Base-by-base conservation (phyloP, 371 early-diverging fungal genomes). In the Zychaea mexicana region DNA sequence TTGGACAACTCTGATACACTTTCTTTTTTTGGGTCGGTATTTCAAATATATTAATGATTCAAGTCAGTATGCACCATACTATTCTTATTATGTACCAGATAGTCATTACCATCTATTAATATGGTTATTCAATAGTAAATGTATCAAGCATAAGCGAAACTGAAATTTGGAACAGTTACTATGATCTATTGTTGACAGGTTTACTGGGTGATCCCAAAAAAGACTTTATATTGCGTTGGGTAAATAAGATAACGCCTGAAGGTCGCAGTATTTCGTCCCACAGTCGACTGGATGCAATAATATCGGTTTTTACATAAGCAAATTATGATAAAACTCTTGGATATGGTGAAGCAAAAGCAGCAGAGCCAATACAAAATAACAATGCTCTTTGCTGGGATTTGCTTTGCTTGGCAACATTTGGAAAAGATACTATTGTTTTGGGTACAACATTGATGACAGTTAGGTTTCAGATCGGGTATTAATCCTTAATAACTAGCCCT, bases 341-440 rank as follows among this genome's bases (percentile, higher is more conserved):
- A 8, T 22, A 61, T 49, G 61, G 61, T 38, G 61, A 61, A 61
- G 61, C 61, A 32, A 61, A 61, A 33, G 61, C 32, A 33, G 52
- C 61, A 8, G 61, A 61, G 38, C 52, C 52, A 3, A 49, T 19
- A 17, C 17, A 52, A 9, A 61, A 61, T 36, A 52, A 7, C 3
- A 33, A 61, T 28, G 52, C 26, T 2, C 36, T 61, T 52, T 52
- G 52, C 61, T n/a, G 36, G 24, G 33, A 61, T 36, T 36, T 61
- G 52, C 26, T 61, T 27, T 22, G 52, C 17, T 38, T 61, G 52
- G 52, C 22, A 2, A 61, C 24, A 36, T 61, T 61, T 52, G 61
- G 52, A 8, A 61, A 61, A 52, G 33, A 19, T 22, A 9, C 46
- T 52, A 22, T 61, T 24, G 61, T 31, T 36, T 61, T 52, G n/a